Percentiles rank a stretch among this genome's conserved stretches.
Evolutionary conservation across 208 protist genomes (phyloP).

Genomic region (Naegleria lovaniensis): DNA sequence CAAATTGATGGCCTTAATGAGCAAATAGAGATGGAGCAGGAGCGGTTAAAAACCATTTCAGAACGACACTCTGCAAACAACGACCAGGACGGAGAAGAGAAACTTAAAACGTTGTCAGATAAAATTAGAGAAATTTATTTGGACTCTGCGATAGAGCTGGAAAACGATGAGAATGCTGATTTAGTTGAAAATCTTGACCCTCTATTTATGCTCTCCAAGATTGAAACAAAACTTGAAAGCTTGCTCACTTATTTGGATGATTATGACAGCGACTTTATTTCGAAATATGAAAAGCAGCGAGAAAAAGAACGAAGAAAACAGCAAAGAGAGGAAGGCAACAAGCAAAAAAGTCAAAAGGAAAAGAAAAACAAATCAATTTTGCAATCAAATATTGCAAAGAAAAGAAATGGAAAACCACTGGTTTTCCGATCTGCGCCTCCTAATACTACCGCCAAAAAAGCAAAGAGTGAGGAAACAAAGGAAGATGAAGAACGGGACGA

Average conservation of each 20-base stretch:
- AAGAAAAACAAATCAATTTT: conserved; percentile 61
- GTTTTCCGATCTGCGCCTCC: conserved; percentile 63
- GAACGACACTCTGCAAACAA: conserved; percentile 45
- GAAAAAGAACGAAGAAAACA: conserved; percentile 68
- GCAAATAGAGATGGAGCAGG: conserved; percentile 63
- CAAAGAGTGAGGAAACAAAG: neutral
- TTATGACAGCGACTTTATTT: conserved; percentile 58
- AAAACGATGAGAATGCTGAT: neutral
- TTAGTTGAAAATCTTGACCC: conserved; percentile 33
- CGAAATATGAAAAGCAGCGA: conserved; percentile 64
- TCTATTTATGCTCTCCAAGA: conserved; percentile 78
- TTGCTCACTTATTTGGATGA: conserved; percentile 36
- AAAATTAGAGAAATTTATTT: conserved; percentile 32
- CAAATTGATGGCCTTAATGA: conserved; percentile 71
- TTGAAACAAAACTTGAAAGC: conserved; percentile 80
- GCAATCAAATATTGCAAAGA: conserved; percentile 67
- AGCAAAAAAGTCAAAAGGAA: conserved; percentile 57
- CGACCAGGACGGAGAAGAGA: conserved; percentile 7
- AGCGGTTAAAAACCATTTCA: conserved; percentile 62
- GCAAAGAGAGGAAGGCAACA: conserved; percentile 57
- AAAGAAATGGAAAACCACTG: conserved; percentile 64
- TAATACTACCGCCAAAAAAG: conserved; percentile 41
- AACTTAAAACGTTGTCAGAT: conserved; percentile 30
- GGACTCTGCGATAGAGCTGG: neutral
- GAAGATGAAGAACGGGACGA: neutral